phyloP scores from a whole-genome alignment of 2,329 filamentous ascomycete genomes.

The Aspergillus pseudoglaucus region DNA sequence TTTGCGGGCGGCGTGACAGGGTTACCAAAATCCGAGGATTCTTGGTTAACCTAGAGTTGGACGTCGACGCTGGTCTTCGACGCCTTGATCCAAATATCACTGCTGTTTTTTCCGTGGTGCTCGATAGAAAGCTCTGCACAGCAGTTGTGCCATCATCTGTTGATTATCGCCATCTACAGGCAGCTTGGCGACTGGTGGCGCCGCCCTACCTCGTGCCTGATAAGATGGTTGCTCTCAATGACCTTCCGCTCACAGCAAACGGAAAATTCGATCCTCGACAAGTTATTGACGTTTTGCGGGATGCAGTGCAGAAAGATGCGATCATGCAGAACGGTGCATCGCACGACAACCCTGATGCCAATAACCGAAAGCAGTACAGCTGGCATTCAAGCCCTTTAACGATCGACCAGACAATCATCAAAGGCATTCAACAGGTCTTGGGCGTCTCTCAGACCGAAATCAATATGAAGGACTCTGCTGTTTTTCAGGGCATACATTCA shows the following conservation, averaged over 20 bases:
- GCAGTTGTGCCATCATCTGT: constrained; percentile 1
- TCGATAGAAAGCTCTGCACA: neutral
- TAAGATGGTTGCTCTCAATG: neutral
- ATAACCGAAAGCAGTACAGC: neutral
- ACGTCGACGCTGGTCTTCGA: constrained; percentile 23
- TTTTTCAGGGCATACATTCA: neutral
- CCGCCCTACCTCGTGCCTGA: constrained; percentile 11
- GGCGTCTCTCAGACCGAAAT: neutral
- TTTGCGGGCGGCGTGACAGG: constrained; percentile 21
- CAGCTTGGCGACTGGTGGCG: neutral
- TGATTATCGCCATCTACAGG: neutral
- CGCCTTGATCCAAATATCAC: constrained; percentile 7
- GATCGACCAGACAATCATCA: neutral
- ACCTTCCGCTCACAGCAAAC: constrained; percentile 3
- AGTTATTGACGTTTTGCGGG: neutral
- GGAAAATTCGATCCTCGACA: constrained; percentile 5
- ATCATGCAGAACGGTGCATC: neutral
- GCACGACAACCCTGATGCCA: neutral
- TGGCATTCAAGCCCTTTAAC: neutral
- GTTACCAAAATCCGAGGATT: constrained; percentile 31
- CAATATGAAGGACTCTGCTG: neutral
- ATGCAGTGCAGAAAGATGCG: neutral
- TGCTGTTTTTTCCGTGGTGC: constrained; percentile 8
- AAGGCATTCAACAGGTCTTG: neutral
- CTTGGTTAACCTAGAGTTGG: constrained; percentile 29